A percentile compares a stretch with the other conserved stretches of the same genome.
Evolutionary conservation across 768 basidiomycete genomes (phyloP).

Genomic region (Lyophyllum atratum): DNA sequence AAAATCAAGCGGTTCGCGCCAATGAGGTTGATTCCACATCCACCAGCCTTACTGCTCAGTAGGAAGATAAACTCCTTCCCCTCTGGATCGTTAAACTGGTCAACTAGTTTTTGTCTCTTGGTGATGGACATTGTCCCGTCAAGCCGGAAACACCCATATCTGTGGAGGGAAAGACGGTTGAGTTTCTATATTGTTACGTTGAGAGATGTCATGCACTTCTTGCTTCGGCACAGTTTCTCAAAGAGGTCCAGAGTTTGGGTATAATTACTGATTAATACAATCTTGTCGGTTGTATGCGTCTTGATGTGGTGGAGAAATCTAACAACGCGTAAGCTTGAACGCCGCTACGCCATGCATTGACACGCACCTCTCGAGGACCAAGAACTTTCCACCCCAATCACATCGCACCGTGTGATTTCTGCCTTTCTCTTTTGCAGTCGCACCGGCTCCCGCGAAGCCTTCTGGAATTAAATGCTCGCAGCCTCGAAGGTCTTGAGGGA

Average conservation of each 20-base stretch:
- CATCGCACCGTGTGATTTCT: slow-evolving; percentile 60
- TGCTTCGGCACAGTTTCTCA: slow-evolving; percentile 82
- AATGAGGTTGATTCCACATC: slow-evolving; percentile 96
- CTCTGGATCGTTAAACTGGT: slow-evolving; percentile 92
- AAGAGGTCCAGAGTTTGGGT: slow-evolving; percentile 95
- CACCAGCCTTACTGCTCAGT: slow-evolving; percentile 93
- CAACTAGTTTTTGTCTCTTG: slow-evolving; percentile 94
- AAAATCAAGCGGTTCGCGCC: slow-evolving; percentile 95
- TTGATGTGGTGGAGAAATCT: slow-evolving; percentile 87
- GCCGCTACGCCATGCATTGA: background rate
- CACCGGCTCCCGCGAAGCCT: slow-evolving; percentile 67
- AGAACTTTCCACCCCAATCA: slow-evolving; percentile 90
- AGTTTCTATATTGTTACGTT: background rate
- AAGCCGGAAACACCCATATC: slow-evolving; percentile 89
- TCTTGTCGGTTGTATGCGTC: slow-evolving; percentile 87
- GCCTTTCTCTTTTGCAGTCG: slow-evolving; percentile 40
- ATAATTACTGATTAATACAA: slow-evolving; percentile 95
- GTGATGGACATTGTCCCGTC: slow-evolving; percentile 92
- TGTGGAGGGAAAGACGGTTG: slow-evolving; percentile 26
- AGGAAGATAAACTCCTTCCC: slow-evolving; percentile 95
- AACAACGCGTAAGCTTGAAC: background rate
- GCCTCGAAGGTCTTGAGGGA: slow-evolving; percentile 83
- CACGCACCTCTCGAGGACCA: slow-evolving; percentile 84
- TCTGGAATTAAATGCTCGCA: slow-evolving; percentile 81
- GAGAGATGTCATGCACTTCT: slow-evolving; percentile 58